A percentile compares a stretch with the other conserved stretches of the same genome.
Evolutionary conservation across 306 rosid species (phyloP).

Genomic region (Acacia confusa): DNA sequence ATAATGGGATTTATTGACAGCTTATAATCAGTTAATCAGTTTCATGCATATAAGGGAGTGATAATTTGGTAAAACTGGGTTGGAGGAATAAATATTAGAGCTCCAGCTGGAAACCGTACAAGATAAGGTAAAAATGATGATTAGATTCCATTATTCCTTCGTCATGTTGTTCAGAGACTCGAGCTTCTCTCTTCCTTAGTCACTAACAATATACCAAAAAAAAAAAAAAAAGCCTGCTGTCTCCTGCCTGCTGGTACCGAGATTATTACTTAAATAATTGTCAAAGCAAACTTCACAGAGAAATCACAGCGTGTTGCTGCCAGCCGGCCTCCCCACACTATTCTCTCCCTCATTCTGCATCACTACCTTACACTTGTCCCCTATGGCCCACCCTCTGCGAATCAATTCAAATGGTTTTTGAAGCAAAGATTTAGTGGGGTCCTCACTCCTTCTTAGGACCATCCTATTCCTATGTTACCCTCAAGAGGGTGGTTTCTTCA

Average conservation of each 20-base stretch:
- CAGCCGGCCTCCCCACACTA: slow-evolving; percentile 20
- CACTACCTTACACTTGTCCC: slow-evolving; percentile 41
- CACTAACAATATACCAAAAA: slow-evolving; percentile 11
- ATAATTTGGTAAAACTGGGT: slow-evolving; percentile 59
- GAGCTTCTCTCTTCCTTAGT: slow-evolving; percentile 4
- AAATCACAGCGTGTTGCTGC: slow-evolving; percentile 16
- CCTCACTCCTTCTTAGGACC: slow-evolving; percentile 16
- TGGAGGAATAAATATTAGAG: slow-evolving; percentile 36
- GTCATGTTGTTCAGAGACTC: slow-evolving; percentile 55
- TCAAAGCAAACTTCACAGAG: slow-evolving; percentile 19
- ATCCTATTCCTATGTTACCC: slow-evolving; percentile 32
- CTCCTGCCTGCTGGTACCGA: slow-evolving; percentile 37
- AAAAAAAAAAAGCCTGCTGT: slow-evolving; percentile 33
- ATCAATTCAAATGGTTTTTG: slow-evolving; percentile 16
- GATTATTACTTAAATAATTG: slow-evolving; percentile 31
- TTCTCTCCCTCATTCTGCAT: slow-evolving; percentile 10
- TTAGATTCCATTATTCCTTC: slow-evolving; percentile 99
- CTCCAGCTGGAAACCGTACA: slow-evolving; percentile 89
- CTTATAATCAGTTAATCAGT: not conserved
- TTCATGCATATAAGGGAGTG: not conserved
- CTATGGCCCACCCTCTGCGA: not conserved
- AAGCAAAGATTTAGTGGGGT: slow-evolving; percentile 44
- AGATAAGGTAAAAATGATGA: slow-evolving; percentile 81
- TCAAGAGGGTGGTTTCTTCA: slow-evolving; percentile 48
- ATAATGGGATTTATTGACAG: not conserved